Evolutionary conservation across 805 yeast species (phyloP).

Genomic region (Osmozyma mogii): DNA sequence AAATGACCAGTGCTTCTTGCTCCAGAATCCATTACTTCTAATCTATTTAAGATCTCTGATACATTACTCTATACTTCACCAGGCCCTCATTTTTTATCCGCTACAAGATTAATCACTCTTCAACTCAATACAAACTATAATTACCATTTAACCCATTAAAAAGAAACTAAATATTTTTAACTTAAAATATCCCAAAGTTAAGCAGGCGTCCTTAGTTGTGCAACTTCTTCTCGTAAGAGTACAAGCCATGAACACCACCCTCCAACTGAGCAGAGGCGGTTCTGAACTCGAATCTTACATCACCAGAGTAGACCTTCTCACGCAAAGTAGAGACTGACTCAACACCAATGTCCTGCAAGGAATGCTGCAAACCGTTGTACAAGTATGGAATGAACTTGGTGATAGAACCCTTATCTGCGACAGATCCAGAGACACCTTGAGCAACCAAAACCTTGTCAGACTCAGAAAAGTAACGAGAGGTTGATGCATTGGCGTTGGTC

Average conservation of each 20-base stretch:
- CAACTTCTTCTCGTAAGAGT: conserved; percentile 95
- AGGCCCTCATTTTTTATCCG: too few relatives aligned
- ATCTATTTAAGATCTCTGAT: too few relatives aligned
- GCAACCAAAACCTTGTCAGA: conserved; percentile 93
- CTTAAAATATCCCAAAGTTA: too few relatives aligned
- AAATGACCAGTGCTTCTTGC: too few relatives aligned
- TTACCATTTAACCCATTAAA: too few relatives aligned
- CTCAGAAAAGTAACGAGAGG: conserved; percentile 97
- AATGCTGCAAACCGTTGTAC: conserved; percentile 93
- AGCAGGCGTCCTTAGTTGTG: conserved; percentile 64
- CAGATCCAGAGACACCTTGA: conserved; percentile 97
- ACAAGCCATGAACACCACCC: conserved; percentile 96
- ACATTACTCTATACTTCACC: too few relatives aligned
- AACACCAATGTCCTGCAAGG: conserved; percentile 97
- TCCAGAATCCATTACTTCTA: too few relatives aligned
- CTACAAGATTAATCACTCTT: too few relatives aligned
- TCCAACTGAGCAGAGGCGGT: conserved; percentile 98
- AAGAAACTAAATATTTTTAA: too few relatives aligned
- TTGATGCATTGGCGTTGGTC: conserved; percentile 88
- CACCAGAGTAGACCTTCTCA: conserved; percentile 54
- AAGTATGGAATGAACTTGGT: conserved; percentile 91
- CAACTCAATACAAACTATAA: too few relatives aligned
- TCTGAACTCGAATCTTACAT: conserved; percentile 91
- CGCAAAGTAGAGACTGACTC: conserved; percentile 57
- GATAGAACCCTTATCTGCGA: conserved; percentile 93